These are phyloP conservation scores for Acanthamoeba healyi DNA, from an alignment of 208 protist genomes.

Conservation along the genomic window DNA sequence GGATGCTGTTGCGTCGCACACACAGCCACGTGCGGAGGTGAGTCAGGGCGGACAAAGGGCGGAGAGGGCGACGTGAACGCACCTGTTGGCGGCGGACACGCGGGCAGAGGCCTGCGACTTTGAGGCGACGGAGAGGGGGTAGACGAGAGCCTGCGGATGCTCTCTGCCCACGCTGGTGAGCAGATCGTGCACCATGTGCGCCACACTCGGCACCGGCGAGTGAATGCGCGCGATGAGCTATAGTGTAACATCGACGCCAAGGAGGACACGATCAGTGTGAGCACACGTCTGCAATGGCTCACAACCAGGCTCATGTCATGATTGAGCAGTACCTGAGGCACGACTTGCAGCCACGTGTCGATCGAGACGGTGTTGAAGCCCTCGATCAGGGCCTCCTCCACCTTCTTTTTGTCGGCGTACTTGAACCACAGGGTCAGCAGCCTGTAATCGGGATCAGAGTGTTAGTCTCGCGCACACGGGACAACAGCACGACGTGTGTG, in stretches of 20 bases:
- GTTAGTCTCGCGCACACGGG: not conserved
- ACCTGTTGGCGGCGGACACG: constrained; percentile 55
- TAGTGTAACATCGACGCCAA: not conserved
- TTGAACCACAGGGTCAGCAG: constrained; percentile 98
- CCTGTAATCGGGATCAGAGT: not conserved
- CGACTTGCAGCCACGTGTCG: constrained; percentile 99
- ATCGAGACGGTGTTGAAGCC: constrained; percentile 95
- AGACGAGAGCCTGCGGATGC: constrained; percentile 99
- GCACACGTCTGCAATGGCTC: no score
- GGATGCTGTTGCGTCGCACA: not conserved
- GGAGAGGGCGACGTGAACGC: not conserved
- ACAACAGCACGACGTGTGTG: no score
- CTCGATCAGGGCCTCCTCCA: constrained; percentile 93
- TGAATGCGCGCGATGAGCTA: constrained; percentile 97
- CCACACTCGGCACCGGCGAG: constrained; percentile 92
- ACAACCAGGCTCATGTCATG: no score
- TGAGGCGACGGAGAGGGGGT: constrained; percentile 99
- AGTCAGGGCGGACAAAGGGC: not conserved
- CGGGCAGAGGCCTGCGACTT: constrained; percentile 83
- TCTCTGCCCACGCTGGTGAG: constrained; percentile 95
- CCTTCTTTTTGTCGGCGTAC: constrained; percentile 88
- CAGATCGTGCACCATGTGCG: constrained; percentile 95
- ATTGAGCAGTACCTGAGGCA: constrained; percentile 93
- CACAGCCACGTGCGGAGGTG: not conserved
- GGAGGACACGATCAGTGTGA: constrained; percentile 1